A percentile compares a stretch with the other conserved stretches of the same genome.
Conservation (phyloP, 2,329 filamentous ascomycete species). For the Ophiocordyceps polyrhachis-furcata region DNA sequence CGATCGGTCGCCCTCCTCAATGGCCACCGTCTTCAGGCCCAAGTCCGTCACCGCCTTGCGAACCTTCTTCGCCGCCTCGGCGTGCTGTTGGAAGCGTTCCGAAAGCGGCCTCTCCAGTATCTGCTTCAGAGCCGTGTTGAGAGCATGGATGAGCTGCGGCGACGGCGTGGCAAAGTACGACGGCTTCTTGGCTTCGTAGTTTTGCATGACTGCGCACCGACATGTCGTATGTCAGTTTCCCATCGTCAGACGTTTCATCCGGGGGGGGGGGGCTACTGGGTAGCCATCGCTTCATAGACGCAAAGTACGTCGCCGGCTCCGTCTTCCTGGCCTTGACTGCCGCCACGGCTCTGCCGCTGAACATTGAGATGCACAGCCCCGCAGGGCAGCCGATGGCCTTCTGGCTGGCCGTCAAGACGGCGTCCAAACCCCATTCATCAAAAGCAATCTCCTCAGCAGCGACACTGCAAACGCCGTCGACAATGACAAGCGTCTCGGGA, state of each 20-base stretch:
- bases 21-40: conserved; percentile 72
- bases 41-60: conserved; percentile 68
- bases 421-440: conserved; percentile 86
- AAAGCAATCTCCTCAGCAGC: conserved; percentile 92
- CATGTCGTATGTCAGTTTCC: conserved; percentile 1
- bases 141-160: conserved; percentile 79
- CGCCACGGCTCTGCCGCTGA: conserved; percentile 73
- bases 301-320: conserved; percentile 77
- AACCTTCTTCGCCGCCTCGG: conserved; percentile 60
- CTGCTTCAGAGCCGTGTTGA: conserved; percentile 75
- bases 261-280: conserved; percentile 41
- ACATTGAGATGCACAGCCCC: conserved; percentile 85
- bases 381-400: conserved; percentile 95
- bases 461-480: conserved; percentile 94
- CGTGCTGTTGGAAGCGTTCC: conserved; percentile 70
- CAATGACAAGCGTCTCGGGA: conserved; percentile 76
- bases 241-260: background rate
- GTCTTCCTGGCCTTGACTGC: conserved; percentile 63
- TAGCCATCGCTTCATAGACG: conserved; percentile 91
- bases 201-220: conserved; percentile 68
- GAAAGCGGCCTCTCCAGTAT: conserved; percentile 65
- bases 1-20: conserved; percentile 76
- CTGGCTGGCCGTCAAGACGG: conserved; percentile 82
- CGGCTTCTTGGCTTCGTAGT: conserved; percentile 94
- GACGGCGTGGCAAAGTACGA: conserved; percentile 97